Evolutionary conservation across 352 stramenopile genomes (phyloP).

Genomic region (Phytophthora pisi): DNA sequence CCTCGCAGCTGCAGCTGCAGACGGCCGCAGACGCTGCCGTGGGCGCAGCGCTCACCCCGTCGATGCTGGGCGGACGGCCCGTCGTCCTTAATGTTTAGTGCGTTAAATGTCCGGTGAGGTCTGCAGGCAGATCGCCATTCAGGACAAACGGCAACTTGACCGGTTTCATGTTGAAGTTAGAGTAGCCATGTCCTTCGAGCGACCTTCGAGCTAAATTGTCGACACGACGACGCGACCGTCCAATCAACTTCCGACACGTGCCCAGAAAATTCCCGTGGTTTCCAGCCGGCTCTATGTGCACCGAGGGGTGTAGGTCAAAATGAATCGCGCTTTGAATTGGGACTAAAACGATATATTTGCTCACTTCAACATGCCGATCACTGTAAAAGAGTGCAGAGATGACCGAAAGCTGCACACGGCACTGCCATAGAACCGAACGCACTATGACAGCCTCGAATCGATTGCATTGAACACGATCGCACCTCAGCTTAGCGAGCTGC

Average conservation of each 20-base stretch:
- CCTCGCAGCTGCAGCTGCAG: conserved; percentile 45
- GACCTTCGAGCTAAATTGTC: conserved; percentile 12
- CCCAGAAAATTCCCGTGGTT: conserved; percentile 20
- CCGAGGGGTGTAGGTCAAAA: not conserved
- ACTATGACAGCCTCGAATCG: too few relatives aligned
- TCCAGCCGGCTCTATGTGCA: conserved; percentile 5
- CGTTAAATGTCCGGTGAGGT: not conserved
- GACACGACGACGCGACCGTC: conserved; percentile 5
- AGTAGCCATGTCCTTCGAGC: not conserved
- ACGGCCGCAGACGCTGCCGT: conserved; percentile 61
- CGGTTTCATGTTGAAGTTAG: conserved; percentile 12
- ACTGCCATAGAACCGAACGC: too few relatives aligned
- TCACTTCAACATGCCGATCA: not conserved
- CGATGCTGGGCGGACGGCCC: conserved; percentile 21
- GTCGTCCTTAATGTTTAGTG: conserved; percentile 28
- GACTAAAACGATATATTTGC: not conserved
- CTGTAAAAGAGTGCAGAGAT: not conserved
- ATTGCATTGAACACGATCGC: too few relatives aligned
- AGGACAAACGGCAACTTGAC: conserved; percentile 1
- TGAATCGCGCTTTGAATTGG: conserved; percentile 22
- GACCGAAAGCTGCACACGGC: too few relatives aligned
- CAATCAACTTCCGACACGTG: conserved; percentile 5
- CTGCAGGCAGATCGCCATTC: conserved; percentile 1
- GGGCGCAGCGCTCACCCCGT: conserved; percentile 53
- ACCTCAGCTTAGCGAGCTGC: too few relatives aligned